Evolutionary conservation across 2,329 filamentous ascomycete genomes (phyloP).

Genomic region (Zopfia rhizophila): DNA sequence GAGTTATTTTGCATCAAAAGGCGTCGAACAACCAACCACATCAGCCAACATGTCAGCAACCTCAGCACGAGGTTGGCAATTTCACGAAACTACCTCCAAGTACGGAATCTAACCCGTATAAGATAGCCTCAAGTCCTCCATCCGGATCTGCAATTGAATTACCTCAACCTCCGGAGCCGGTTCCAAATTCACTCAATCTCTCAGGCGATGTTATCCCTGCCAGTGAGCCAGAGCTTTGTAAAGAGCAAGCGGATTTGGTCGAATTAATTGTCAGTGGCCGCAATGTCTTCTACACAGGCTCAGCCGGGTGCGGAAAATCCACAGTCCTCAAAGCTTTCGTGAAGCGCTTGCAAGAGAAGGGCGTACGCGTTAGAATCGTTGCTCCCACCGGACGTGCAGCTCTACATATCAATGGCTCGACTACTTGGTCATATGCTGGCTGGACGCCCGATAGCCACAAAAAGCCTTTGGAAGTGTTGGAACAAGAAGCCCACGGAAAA

Average conservation of each 20-base stretch:
- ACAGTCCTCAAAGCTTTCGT: conserved; percentile 64
- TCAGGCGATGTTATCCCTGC: conserved; percentile 23
- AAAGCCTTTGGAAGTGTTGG: conserved; percentile 50
- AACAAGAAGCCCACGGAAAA: conserved; percentile 43
- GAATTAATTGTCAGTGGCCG: conserved; percentile 61
- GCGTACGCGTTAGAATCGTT: conserved; percentile 60
- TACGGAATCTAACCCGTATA: too few species aligned
- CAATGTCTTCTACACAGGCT: conserved; percentile 74
- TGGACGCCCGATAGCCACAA: conserved; percentile 63
- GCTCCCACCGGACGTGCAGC: conserved; percentile 71
- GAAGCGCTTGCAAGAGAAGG: conserved; percentile 45
- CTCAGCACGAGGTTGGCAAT: too few species aligned
- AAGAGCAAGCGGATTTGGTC: conserved; percentile 62
- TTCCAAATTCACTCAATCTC: not conserved
- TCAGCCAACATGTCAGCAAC: too few species aligned
- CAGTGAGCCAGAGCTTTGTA: conserved; percentile 50
- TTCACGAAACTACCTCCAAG: too few species aligned
- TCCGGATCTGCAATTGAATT: too few species aligned
- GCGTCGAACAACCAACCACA: too few species aligned
- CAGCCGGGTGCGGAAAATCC: conserved; percentile 70
- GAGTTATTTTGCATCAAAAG: too few species aligned
- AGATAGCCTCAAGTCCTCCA: too few species aligned
- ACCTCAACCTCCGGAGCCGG: too few species aligned
- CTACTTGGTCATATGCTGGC: conserved; percentile 67
- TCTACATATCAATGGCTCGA: conserved; percentile 65